These are phyloP conservation scores for Penicillium paxilli DNA, from an alignment of 495 filamentous ascomycete genomes.

Conservation along the genomic window DNA sequence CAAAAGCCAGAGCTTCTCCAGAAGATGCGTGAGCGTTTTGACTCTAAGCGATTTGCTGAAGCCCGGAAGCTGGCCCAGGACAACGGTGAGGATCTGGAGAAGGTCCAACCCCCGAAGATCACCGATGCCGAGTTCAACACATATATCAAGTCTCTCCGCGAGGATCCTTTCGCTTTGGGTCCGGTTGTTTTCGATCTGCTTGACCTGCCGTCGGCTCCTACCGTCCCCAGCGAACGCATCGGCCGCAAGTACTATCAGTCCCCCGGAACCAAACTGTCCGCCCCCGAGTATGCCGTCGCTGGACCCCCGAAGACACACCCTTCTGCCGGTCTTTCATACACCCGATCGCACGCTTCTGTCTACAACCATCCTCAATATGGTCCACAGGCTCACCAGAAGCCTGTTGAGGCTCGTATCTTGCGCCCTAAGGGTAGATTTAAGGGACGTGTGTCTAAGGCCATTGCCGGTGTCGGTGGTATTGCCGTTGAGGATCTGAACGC, in stretches of 20 bases:
- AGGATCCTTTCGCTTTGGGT: slow-evolving; percentile 48
- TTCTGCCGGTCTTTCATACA: slow-evolving; percentile 85
- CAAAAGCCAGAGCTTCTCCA: slow-evolving; percentile 61
- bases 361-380: slow-evolving; percentile 84
- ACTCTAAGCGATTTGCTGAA: slow-evolving; percentile 42
- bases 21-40: slow-evolving; percentile 53
- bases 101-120: slow-evolving; percentile 39
- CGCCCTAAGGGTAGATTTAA: slow-evolving; percentile 42
- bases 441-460: slow-evolving; percentile 32
- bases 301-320: slow-evolving; percentile 87
- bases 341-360: slow-evolving; percentile 65
- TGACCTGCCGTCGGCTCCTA: slow-evolving; percentile 44
- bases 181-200: slow-evolving; percentile 49
- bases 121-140: slow-evolving; percentile 59
- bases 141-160: slow-evolving; percentile 61
- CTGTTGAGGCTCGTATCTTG: slow-evolving; percentile 71
- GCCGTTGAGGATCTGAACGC: slow-evolving; percentile 45
- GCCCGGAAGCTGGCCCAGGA: slow-evolving; percentile 46
- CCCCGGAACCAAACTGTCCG: slow-evolving; percentile 36
- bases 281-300: slow-evolving; percentile 50
- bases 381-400: slow-evolving; percentile 61
- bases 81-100: slow-evolving; percentile 42
- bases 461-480: slow-evolving; percentile 54
- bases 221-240: slow-evolving; percentile 38
- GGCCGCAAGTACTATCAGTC: slow-evolving; percentile 37